Evolutionary conservation across 2,329 filamentous ascomycete species (phyloP).

Genomic region (Fusarium sp.): DNA sequence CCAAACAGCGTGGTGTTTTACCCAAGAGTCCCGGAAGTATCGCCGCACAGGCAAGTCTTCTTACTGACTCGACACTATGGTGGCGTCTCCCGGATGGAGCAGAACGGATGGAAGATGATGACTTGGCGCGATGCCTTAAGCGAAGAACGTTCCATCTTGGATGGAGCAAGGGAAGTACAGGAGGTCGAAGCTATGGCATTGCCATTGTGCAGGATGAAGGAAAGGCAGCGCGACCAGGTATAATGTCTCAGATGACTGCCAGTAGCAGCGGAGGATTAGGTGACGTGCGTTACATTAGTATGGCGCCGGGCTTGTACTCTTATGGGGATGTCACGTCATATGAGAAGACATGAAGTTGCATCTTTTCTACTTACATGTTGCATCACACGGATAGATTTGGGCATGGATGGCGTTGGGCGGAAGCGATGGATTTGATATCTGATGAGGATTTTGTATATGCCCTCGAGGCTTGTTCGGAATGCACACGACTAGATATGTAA

Average conservation of each 20-base stretch:
- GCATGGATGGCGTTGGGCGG: conserved; percentile 32
- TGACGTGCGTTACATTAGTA: conserved; percentile 41
- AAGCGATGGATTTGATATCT: conserved; percentile 23
- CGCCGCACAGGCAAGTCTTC: conserved; percentile 46
- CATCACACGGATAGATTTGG: conserved; percentile 8
- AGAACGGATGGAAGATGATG: conserved; percentile 45
- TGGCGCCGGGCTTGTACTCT: conserved; percentile 43
- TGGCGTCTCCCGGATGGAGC: conserved; percentile 44
- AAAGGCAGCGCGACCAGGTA: conserved; percentile 26
- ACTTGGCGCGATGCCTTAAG: conserved; percentile 42
- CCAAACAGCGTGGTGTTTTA: conserved; percentile 35
- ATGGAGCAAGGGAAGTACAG: conserved; percentile 34
- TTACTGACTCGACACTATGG: conserved; percentile 46
- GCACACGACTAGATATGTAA: background rate
- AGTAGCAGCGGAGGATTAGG: conserved; percentile 22
- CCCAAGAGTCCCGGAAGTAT: conserved; percentile 47
- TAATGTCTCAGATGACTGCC: conserved; percentile 15
- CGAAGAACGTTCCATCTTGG: conserved; percentile 44
- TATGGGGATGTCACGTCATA: conserved; percentile 41
- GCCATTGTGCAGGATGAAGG: conserved; percentile 46
- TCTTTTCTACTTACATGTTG: background rate
- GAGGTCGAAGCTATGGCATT: conserved; percentile 42
- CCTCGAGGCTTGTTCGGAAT: background rate
- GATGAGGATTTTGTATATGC: background rate
- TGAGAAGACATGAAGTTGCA: conserved; percentile 26